These are phyloP conservation scores for Syncephalastrum contaminatum DNA, from an alignment of 371 early-diverging fungal species.

Conservation along the genomic window DNA sequence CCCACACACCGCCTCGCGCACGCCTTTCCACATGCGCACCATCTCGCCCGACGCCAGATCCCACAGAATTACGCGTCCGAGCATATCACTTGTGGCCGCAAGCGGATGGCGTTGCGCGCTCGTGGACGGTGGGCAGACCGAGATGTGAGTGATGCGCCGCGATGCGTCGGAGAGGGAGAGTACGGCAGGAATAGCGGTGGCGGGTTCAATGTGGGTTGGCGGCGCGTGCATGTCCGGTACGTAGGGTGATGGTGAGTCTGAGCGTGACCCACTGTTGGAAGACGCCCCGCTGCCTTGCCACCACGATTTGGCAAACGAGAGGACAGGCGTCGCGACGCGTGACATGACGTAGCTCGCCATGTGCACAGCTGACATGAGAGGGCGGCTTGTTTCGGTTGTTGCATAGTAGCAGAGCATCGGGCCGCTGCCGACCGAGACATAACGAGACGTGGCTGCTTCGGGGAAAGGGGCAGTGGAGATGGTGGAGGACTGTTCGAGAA, in stretches of 20 bases:
- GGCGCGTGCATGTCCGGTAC: constrained; percentile 40
- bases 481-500: constrained; percentile 22
- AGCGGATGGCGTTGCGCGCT: constrained; percentile 48
- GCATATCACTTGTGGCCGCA: constrained; percentile 59
- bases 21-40: constrained; percentile 69
- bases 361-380: constrained; percentile 56
- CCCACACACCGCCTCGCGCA: constrained; percentile 64
- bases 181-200: constrained; percentile 50
- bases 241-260: constrained; percentile 41
- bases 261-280: constrained; percentile 7
- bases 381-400: constrained; percentile 51
- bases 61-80: constrained; percentile 65
- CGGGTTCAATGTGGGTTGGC: constrained; percentile 51
- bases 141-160: constrained; percentile 51
- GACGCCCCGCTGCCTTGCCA: constrained; percentile 33
- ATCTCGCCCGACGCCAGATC: constrained; percentile 58
- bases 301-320: constrained; percentile 64
- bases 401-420: constrained; percentile 64
- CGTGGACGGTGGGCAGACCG: constrained; percentile 43
- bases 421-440: constrained; percentile 55
- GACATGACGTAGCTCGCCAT: constrained; percentile 61
- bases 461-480: constrained; percentile 31
- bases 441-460: constrained; percentile 51
- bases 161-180: constrained; percentile 44
- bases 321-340: constrained; percentile 56